A percentile compares a stretch with the other conserved stretches of the same genome.
Evolutionary conservation across 1,139 yeast species (phyloP).

Genomic region (Sugiyamaella grinbergsii): DNA sequence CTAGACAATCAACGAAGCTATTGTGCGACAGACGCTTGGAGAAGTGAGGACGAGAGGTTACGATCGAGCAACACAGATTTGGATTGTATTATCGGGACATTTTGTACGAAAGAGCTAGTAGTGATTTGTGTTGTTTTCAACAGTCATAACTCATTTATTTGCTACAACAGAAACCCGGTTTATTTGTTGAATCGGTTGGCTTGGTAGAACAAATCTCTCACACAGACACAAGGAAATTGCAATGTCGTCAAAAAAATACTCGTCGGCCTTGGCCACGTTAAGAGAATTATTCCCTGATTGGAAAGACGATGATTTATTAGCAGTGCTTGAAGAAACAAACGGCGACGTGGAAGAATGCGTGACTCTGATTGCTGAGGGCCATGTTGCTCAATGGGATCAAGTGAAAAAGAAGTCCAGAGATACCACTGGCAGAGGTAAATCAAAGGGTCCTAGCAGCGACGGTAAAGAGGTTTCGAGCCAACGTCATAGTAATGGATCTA

Average conservation of each 20-base stretch:
- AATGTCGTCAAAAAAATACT: conserved; percentile 38
- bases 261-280: conserved; percentile 58
- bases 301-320: conserved; percentile 80
- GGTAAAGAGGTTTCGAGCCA: conserved; percentile 15
- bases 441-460: conserved; percentile 22
- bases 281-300: conserved; percentile 93
- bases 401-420: conserved; percentile 58
- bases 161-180: neutral
- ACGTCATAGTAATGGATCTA: conserved; percentile 22
- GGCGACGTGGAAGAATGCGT: conserved; percentile 78
- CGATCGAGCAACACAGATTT: neutral
- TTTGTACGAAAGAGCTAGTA: neutral
- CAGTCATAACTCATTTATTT: no score
- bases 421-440: conserved; percentile 19
- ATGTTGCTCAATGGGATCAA: conserved; percentile 61
- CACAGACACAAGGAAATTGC: neutral
- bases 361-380: conserved; percentile 81
- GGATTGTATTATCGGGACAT: no score
- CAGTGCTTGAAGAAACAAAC: conserved; percentile 71
- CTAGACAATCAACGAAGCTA: neutral
- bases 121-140: neutral
- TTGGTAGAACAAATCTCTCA: neutral
- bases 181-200: no score
- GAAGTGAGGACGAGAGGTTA: neutral
- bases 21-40: neutral